Percentiles rank a stretch among this genome's conserved stretches.
Evolutionary conservation across 176 grass and related monocot species (phyloP).

Genomic region (Carex pumila): DNA sequence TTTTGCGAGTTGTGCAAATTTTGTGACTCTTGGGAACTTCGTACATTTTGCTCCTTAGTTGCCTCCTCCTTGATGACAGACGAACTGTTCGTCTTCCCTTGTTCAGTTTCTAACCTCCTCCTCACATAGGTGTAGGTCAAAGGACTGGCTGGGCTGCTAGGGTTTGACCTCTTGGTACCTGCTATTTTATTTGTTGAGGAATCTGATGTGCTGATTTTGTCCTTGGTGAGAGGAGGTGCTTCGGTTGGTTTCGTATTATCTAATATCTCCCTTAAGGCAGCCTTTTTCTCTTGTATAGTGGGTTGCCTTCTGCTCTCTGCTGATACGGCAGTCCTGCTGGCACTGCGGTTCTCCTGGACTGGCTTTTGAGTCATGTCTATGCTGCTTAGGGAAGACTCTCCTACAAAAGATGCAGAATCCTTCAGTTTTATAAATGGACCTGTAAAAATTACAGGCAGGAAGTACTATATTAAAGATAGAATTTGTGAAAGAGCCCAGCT

Average conservation of each 20-base stretch:
- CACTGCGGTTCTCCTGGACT: background rate
- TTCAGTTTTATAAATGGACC: background rate
- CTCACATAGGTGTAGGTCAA: conserved; percentile 57
- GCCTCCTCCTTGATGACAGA: conserved; percentile 13
- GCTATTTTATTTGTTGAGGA: conserved; percentile 20
- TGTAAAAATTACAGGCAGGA: background rate
- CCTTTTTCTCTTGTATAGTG: conserved; percentile 55
- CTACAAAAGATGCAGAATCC: background rate
- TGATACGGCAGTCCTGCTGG: conserved; percentile 30
- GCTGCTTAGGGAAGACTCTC: background rate
- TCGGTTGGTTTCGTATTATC: conserved; percentile 30
- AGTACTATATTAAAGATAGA: background rate
- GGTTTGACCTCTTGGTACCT: conserved; percentile 54
- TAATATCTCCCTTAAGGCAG: conserved; percentile 53
- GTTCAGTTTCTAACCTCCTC: conserved; percentile 72
- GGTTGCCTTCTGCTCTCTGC: conserved; percentile 43
- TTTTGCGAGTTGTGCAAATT: background rate
- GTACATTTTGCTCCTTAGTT: conserved; percentile 26
- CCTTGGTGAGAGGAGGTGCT: conserved; percentile 29
- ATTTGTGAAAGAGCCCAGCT: background rate
- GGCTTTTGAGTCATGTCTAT: background rate
- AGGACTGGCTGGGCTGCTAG: conserved; percentile 32
- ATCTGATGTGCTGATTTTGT: conserved; percentile 25
- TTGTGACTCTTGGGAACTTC: background rate
- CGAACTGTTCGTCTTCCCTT: conserved; percentile 45